Base-by-base conservation (phyloP, 345 rosid genomes). In the Erucastrum elatum region DNA sequence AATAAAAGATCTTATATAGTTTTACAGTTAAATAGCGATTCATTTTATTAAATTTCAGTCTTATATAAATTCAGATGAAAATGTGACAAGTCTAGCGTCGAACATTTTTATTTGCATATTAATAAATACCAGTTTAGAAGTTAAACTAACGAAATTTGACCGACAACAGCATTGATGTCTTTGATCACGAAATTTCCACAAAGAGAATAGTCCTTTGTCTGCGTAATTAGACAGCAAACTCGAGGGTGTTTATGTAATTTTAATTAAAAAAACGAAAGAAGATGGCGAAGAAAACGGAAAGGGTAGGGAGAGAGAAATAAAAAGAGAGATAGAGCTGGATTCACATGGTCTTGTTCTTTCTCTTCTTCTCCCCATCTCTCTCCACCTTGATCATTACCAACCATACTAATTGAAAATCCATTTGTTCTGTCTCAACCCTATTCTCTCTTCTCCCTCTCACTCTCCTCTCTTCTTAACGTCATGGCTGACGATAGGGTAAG, bases 401-500 rank as follows among this genome's bases (percentile, higher is more conserved):
- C 77, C 72, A 64, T 75, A 46, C 74, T 78, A 66, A 78, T 74
- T 78, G 82, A 78, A 78, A 78, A 61, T 75, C 74, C 62, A 69
- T 70, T 71, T 73, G 37, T 72, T 82, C 77, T 74, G 9, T 53
- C 71, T 68, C 67, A 39, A 55, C 61, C 67, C 61, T 15, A 41
- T 9, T 58, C 46, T 72, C 68, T 78, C 26, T 74, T 78, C 26
- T 74, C 71, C 51, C 68, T 74, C 67, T 26, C 33, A 4, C 60
- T 6, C 60, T 44, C 5, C 3, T 39, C 63, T 71, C 29, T 65
- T n/a, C 59, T 53, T 21, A 4, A 65, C 80, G 68, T 84, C 85
- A 90, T 89, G 96, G 90, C 93, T 67, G 91, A 90, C 44, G 90
- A 90, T 75, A 90, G 85, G 93, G 96, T 90, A 60, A 44, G 64